These are phyloP conservation scores for Tritrichomonas musculus DNA, from an alignment of 208 protist genomes.

Conservation along the genomic window DNA sequence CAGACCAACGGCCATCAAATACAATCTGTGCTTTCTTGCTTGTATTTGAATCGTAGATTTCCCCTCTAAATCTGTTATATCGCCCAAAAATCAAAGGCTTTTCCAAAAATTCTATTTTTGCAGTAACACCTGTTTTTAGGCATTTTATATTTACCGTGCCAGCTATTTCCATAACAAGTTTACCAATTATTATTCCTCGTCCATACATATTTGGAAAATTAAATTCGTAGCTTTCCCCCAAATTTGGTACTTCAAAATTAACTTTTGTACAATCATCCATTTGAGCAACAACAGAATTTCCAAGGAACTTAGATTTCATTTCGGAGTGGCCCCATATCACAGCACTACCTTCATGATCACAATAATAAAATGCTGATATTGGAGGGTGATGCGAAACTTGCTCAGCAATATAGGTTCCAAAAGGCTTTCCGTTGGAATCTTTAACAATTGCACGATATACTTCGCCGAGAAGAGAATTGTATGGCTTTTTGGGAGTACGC, in stretches of 20 bases:
- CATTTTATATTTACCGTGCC: not conserved
- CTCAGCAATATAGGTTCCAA: conserved; percentile 42
- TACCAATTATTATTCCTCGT: not conserved
- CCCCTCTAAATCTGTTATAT: not conserved
- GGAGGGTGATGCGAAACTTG: conserved; percentile 73
- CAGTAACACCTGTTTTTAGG: not conserved
- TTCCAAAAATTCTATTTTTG: not conserved
- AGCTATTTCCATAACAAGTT: not conserved
- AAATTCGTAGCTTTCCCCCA: not conserved
- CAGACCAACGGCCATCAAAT: not conserved
- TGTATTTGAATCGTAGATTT: not conserved
- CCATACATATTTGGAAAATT: conserved; percentile 26
- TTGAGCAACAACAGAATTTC: not conserved
- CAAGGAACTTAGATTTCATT: not conserved
- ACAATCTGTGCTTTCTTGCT: not conserved
- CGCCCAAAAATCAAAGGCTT: not conserved
- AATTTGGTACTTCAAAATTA: not conserved
- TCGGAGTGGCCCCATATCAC: not conserved
- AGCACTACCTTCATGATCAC: not conserved
- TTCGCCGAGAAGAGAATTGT: conserved; percentile 74
- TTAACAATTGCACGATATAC: conserved; percentile 55
- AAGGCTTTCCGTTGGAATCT: conserved; percentile 47
- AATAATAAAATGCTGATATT: conserved; percentile 61
- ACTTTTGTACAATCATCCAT: conserved; percentile 11
- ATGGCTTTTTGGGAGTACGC: conserved; percentile 59